Conservation (phyloP, 2,329 filamentous ascomycete species). For the Arthrinium phaeospermum region DNA sequence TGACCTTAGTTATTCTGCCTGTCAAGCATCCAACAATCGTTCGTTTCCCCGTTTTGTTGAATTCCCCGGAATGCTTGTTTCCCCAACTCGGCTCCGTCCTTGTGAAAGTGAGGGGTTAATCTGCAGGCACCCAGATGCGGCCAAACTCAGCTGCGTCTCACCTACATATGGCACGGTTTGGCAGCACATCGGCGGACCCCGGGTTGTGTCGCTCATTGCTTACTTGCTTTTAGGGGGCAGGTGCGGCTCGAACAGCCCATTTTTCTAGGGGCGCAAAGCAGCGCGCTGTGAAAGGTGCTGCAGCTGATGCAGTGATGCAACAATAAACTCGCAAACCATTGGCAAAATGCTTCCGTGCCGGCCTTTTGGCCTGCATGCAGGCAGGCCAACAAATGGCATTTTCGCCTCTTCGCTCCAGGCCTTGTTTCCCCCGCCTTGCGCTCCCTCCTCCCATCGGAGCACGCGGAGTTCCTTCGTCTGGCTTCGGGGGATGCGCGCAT, state of each 20-base stretch:
- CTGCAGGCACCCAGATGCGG: not conserved
- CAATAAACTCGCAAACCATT: too few species aligned
- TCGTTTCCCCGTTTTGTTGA: not conserved
- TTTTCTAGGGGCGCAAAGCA: not conserved
- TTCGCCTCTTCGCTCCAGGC: not conserved
- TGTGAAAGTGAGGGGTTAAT: slow-evolving; percentile 2
- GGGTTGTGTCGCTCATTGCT: not conserved
- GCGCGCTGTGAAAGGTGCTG: not conserved
- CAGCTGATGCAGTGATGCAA: too few species aligned
- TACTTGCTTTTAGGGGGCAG: not conserved
- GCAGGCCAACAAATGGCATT: not conserved
- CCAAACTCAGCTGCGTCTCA: not conserved
- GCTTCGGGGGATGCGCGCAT: not conserved
- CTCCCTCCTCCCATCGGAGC: not conserved
- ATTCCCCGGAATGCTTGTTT: not conserved
- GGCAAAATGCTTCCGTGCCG: too few species aligned
- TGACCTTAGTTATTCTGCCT: not conserved
- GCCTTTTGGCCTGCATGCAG: not conserved
- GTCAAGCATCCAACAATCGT: not conserved
- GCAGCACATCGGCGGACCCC: not conserved
- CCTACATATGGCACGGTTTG: not conserved
- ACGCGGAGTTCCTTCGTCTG: not conserved
- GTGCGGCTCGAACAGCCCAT: not conserved
- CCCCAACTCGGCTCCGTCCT: not conserved
- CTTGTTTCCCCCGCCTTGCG: not conserved